Base-by-base conservation (phyloP, 768 basidiomycete species). In the Sporobolomyces roseus region DNA sequence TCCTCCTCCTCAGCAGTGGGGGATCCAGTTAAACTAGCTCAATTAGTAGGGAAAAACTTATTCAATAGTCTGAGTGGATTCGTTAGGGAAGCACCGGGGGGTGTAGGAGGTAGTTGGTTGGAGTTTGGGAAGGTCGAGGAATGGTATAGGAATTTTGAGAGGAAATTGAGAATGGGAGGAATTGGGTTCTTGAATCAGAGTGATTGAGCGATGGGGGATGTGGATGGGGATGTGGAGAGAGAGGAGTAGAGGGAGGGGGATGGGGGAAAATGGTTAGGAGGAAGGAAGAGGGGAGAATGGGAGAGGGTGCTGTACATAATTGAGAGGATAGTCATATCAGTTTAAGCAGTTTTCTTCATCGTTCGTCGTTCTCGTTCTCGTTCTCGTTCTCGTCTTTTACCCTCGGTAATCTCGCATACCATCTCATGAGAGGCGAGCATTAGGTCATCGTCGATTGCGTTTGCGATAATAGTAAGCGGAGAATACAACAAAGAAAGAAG, bases 111-210 rank as follows among this genome's bases (percentile, higher is more conserved):
- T 4, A 32, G 45, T 17, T 69, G 68, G 65, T 66, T 73, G 35
- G 58, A 50, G 46, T 50, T 70, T 16, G 30, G 16, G 16, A 23
- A 55, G 19, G 29, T 73, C 10, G 63, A 60, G 48, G n/a, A 33
- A 30, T 73, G 72, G 72, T 73, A 73, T 52, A 41, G 41, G 59
- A 69, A 66, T n/a, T 70, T 73, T n/a, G 72, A 73, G 50, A 35
- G 53, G 16, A 73, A 73, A 43, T 54, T 73, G 35, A 61, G 54
- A 65, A 61, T 49, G 33, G 35, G 23, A 0, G 72, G 72, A 6
- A 58, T 70, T 13, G 60, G 62, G 3, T 73, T 73, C 62, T 30
- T 73, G 30, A 49, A 65, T 25, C 29, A 32, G 66, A 68, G 23
- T 65, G 56, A 46, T 59, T 33, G 19, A 45, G 29, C 10, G 14